Percentiles rank a stretch among this genome's conserved stretches.
phyloP scores from a whole-genome alignment of 345 rosid genomes.

The Melaleuca quinquenervia region DNA sequence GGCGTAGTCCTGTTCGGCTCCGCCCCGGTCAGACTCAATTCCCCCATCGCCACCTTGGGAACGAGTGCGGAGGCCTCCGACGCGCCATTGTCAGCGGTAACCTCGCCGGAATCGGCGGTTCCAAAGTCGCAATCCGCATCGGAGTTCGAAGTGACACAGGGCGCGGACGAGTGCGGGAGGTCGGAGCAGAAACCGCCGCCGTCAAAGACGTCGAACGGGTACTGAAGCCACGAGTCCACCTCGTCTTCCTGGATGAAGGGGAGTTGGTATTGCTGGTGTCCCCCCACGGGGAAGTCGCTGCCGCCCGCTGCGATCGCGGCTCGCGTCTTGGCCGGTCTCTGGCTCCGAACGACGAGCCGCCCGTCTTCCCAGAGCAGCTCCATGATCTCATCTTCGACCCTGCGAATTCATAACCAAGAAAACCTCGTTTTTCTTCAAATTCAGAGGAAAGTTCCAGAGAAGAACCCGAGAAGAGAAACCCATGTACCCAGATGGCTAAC shows the following conservation, averaged over 20 bases:
- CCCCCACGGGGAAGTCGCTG: neutral
- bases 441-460: neutral
- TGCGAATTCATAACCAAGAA: slow-evolving; percentile 1
- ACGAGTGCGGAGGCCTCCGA: neutral
- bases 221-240: slow-evolving; percentile 73
- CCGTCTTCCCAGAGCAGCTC: slow-evolving; percentile 89
- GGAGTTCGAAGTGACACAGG: neutral
- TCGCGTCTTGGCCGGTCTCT: slow-evolving; percentile 24
- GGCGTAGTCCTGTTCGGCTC: neutral
- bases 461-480: neutral
- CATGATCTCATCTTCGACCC: slow-evolving; percentile 60
- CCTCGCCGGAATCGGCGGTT: neutral
- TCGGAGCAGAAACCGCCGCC: slow-evolving; percentile 51
- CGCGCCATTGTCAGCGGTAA: neutral
- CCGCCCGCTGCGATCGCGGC: neutral
- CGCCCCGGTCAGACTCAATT: neutral
- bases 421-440: neutral
- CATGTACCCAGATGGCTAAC: neutral
- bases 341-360: slow-evolving; percentile 54
- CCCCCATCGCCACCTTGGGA: neutral
- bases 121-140: neutral
- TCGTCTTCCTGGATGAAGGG: slow-evolving; percentile 72
- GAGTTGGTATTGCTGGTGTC: neutral
- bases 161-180: slow-evolving; percentile 14
- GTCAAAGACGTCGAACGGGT: slow-evolving; percentile 42